Percentiles rank a stretch among this genome's conserved stretches.
Conservation (phyloP, 2,329 filamentous ascomycete genomes). For the Colletotrichum sp. region DNA sequence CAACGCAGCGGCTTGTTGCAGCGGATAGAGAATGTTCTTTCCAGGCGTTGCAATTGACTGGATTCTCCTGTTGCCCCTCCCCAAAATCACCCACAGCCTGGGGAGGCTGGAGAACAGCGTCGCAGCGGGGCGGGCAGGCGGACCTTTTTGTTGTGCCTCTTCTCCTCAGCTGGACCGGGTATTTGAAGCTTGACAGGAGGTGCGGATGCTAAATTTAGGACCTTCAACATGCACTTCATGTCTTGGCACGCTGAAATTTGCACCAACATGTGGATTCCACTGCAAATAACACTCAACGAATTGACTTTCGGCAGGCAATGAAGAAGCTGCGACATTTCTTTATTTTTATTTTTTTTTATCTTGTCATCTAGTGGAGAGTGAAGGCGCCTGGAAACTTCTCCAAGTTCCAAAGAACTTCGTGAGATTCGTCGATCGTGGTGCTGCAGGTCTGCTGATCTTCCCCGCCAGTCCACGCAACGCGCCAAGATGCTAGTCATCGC, state of each 20-base stretch:
- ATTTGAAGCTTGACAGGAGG: background rate
- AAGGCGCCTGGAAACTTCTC: background rate
- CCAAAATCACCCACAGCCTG: background rate
- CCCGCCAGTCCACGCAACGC: background rate
- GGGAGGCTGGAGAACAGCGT: background rate
- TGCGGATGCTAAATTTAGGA: conserved; percentile 18
- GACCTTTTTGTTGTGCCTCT: background rate
- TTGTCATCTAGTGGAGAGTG: background rate
- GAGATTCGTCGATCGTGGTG: background rate
- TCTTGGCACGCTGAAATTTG: background rate
- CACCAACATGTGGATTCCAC: background rate
- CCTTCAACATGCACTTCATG: background rate
- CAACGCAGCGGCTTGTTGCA: background rate
- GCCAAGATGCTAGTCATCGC: conserved; percentile 3
- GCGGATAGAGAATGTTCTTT: too few relatives aligned
- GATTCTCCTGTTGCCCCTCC: background rate
- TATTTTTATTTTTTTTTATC: background rate
- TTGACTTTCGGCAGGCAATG: background rate
- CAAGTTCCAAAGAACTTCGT: background rate
- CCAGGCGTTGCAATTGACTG: background rate
- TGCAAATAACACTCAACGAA: background rate
- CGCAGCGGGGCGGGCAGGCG: background rate
- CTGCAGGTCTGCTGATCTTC: background rate
- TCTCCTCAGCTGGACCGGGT: background rate
- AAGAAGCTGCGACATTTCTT: background rate